Conservation (phyloP, 148 eudicot species). For the Silene conica region DNA sequence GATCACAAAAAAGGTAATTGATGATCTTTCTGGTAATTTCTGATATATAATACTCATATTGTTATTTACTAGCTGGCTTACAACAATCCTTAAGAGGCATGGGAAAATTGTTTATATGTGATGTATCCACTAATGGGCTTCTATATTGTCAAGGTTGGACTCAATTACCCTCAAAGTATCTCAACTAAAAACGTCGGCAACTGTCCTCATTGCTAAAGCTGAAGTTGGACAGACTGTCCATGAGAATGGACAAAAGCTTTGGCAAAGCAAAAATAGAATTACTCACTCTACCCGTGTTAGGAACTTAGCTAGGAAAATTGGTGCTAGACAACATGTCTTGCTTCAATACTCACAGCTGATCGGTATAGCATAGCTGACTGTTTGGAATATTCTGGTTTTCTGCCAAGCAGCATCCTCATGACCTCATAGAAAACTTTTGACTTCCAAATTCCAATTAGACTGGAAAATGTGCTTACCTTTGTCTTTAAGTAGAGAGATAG, state of each 20-base stretch:
- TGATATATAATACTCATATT: neutral
- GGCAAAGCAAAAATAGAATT: neutral
- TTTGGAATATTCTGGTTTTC: neutral
- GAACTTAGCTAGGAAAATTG: neutral
- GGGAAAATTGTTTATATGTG: neutral
- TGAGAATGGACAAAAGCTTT: neutral
- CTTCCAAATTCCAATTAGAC: neutral
- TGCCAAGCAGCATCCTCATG: neutral
- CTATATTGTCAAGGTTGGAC: neutral
- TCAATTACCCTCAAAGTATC: neutral
- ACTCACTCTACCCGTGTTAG: neutral
- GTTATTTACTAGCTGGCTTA: neutral
- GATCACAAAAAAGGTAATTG: conserved; percentile 86
- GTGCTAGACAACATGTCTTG: neutral
- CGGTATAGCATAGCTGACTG: neutral
- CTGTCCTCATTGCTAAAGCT: neutral
- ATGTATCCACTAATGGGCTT: neutral
- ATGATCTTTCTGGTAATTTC: neutral
- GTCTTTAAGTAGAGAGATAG: too few relatives aligned
- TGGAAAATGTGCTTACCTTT: too few relatives aligned
- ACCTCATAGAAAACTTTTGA: neutral
- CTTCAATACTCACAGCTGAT: neutral
- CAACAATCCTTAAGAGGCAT: neutral
- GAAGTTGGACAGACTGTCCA: neutral
- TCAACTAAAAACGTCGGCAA: neutral